A percentile compares a stretch with the other conserved stretches of the same genome.
Conservation (phyloP, 176 grass and related monocot genomes). For the Rhipidocladum racemiflorum region DNA sequence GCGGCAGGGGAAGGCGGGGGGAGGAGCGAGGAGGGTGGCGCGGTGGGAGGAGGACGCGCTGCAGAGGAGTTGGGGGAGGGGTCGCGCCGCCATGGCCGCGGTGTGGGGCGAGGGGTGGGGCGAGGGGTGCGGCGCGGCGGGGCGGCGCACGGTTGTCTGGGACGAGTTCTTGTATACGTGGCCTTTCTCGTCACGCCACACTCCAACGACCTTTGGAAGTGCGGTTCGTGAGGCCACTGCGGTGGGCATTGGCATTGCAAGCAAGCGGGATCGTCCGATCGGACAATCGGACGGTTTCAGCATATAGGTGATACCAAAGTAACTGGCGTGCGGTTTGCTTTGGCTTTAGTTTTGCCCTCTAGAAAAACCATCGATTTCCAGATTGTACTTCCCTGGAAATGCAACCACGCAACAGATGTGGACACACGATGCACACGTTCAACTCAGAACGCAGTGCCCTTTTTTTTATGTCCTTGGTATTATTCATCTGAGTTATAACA, state of each 20-base stretch:
- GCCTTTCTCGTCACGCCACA: slow-evolving; percentile 8
- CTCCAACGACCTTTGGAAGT: background rate
- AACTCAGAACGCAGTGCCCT: too few species aligned
- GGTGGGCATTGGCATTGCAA: background rate
- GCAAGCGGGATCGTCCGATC: background rate
- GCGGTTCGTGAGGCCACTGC: background rate
- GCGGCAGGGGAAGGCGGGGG: background rate
- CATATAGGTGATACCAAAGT: too few species aligned
- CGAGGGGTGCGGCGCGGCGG: background rate
- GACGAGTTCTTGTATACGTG: slow-evolving; percentile 11
- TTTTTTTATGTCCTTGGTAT: too few species aligned
- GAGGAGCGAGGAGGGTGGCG: background rate
- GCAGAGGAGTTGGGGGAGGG: slow-evolving; percentile 22
- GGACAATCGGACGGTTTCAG: background rate
- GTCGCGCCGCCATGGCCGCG: slow-evolving; percentile 38
- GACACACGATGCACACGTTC: too few species aligned
- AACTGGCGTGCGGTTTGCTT: too few species aligned
- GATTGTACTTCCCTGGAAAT: too few species aligned
- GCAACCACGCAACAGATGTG: too few species aligned
- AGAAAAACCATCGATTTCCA: too few species aligned
- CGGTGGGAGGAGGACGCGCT: background rate
- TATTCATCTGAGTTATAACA: background rate
- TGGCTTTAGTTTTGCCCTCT: too few species aligned
- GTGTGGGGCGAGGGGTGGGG: background rate
- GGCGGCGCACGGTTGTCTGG: background rate